Evolutionary conservation across 768 basidiomycete genomes (phyloP), one percentile per base, ranked within the genome.

Genomic region (Calocera cornea): DNA sequence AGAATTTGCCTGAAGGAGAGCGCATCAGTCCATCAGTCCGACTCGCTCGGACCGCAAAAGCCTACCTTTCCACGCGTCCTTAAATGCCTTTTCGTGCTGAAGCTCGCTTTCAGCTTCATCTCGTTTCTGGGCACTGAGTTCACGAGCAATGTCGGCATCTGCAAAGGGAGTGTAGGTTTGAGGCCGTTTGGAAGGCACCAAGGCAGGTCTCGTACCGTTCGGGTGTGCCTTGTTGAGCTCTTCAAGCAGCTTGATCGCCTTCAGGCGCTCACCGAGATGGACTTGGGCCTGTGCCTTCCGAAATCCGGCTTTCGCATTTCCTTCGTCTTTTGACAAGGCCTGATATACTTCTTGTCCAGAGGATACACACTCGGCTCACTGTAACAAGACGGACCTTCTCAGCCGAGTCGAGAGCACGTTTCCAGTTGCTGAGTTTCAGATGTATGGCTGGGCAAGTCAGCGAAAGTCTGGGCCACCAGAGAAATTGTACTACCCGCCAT

Each of bases 261-360:
- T 88, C 70, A 91, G 89, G 69, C 85, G 86, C 72, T 80, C 90
- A 1, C 91, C 90, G 69, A 82, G 82, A 72, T 92, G 89, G 31
- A 86, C 87, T 12, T 88, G 76, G 0, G 87, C 90, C 75, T 90
- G 91, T 22, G 83, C 90, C 74, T 92, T 92, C 36, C 91, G 81
- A 77, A 88, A 91, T 75, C 86, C 79, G 0, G 87, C 90, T 73
- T 92, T 93, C 75, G 81, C 84, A 73, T 92, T 92, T 70, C 83
- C 78, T 44, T 84, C 83, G 74, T 92, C 91, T 76, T 87, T 88
- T 34, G 81, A 79, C 8, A 93, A 79, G 14, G 87, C 89, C 90
- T 92, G 67, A 2, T 38, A 34, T 47, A 63, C 29, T 19, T 41
- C 50, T 47, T 24, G n/a, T n/a, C 49, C 22, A 67, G 38, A 3